Evolutionary conservation across 2,329 filamentous ascomycete species (phyloP).

Genomic region (Hypoxylon sp.): DNA sequence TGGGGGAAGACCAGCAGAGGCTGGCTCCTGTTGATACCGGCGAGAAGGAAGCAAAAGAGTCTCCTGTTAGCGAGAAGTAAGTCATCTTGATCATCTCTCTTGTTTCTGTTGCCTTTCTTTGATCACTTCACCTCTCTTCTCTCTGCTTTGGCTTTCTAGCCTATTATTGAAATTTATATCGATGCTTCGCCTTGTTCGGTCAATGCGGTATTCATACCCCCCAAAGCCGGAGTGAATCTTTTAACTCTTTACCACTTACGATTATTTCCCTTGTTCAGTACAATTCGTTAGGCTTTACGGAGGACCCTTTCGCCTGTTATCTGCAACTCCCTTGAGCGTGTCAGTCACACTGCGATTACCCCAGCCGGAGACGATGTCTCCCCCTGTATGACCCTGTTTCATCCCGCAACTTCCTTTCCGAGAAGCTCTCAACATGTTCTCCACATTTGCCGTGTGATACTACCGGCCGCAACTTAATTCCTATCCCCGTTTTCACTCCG

Average conservation of each 20-base stretch:
- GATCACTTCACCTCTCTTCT: background rate
- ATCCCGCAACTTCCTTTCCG: background rate
- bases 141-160: background rate
- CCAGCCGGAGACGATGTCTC: no score
- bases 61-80: conserved; percentile 31
- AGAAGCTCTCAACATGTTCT: background rate
- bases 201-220: no score
- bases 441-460: background rate
- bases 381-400: no score
- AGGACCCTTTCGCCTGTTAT: background rate
- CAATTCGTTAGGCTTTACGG: background rate
- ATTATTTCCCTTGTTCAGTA: background rate
- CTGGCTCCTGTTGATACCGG: background rate
- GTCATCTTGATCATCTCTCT: conserved; percentile 4
- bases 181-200: background rate
- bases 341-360: background rate
- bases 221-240: background rate
- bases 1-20: conserved; percentile 20
- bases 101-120: background rate
- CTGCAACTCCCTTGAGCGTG: background rate
- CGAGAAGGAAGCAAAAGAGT: conserved; percentile 10
- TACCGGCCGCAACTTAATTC: background rate
- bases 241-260: background rate
- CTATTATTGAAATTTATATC: background rate
- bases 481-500: background rate